A percentile compares a stretch with the other conserved stretches of the same genome.
These are phyloP conservation scores for carrot (Daucus carota) DNA, from an alignment of 129 eudicot species.

Conservation along the genomic window DH1_v3.0 NC_030388.2:1990501-1991000, in stretches of 20 bases:
- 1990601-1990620: slow-evolving; percentile 90
- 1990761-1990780: slow-evolving; percentile 83
- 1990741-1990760: slow-evolving; percentile 82
- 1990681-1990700: slow-evolving; percentile 23
- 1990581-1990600: slow-evolving; percentile 59
- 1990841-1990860: slow-evolving; percentile 63
- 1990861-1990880: slow-evolving; percentile 51
- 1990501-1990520: not conserved
- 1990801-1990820: slow-evolving; percentile 72
- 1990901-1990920: slow-evolving; percentile 78
- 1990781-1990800: slow-evolving; percentile 88
- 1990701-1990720: slow-evolving; percentile 40
- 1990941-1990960: slow-evolving; percentile 72
- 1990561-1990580: slow-evolving; percentile 47
- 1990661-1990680: slow-evolving; percentile 52
- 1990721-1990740: slow-evolving; percentile 64
- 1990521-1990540: not conserved
- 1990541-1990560: not conserved
- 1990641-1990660: slow-evolving; percentile 74
- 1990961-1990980: slow-evolving; percentile 72
- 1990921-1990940: slow-evolving; percentile 77
- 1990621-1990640: slow-evolving; percentile 68
- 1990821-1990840: slow-evolving; percentile 65
- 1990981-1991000: slow-evolving; percentile 55
- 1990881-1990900: slow-evolving; percentile 73